Base-by-base conservation (phyloP, 1,284 basidiomycete genomes). In the Apiotrichum porosum region DNA sequence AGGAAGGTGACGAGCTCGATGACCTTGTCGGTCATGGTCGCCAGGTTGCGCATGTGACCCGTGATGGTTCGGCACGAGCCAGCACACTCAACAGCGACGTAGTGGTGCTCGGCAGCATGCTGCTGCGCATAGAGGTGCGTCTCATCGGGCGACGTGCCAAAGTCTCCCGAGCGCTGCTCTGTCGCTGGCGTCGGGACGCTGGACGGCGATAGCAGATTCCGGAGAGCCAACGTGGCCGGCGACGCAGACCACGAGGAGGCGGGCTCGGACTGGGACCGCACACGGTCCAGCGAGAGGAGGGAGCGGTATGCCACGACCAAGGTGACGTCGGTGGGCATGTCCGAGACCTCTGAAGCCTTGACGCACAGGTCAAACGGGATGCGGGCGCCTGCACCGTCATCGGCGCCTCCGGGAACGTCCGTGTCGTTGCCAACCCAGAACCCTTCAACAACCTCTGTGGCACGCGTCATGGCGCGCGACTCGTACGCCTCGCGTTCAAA, bases 371-470 rank as follows among this genome's bases (percentile, higher is more conserved):
- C 67, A 35, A 72, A 71, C 2, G 53, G 49, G 2, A 69, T 51
- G 3, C 36, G 38, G 13, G 65, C 59, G 10, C 65, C 62, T 0
- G 58, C 63, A 6, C 66, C 66, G 18, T 66, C 64, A 15, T 66
- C 61, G 3, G 64, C 60, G 22, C 64, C 62, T 15, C 63, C 66
- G 2, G 72, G 72, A 8, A 74, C 65, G 51, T 76, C 73, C 33
- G 62, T 66, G 26, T 72, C 67, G 51, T 75, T 75, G 3, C 73
- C 73, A 37, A 80, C 77, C 75, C 77, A 81, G 52, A 82, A 76
- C 17, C 78, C 77, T 31, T 77, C 73, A 15, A 76, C 76, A 42
- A 94, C 90, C 74, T 91, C 86, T 24, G 82, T 83, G 3, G 89
- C 88, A 42, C 82, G 80, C 0, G 92, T 95, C 65, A 71, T 68